Percentiles rank a stretch among this genome's conserved stretches.
Conservation (phyloP, 2,329 filamentous ascomycete species). For the Clonostachys sp. region DNA sequence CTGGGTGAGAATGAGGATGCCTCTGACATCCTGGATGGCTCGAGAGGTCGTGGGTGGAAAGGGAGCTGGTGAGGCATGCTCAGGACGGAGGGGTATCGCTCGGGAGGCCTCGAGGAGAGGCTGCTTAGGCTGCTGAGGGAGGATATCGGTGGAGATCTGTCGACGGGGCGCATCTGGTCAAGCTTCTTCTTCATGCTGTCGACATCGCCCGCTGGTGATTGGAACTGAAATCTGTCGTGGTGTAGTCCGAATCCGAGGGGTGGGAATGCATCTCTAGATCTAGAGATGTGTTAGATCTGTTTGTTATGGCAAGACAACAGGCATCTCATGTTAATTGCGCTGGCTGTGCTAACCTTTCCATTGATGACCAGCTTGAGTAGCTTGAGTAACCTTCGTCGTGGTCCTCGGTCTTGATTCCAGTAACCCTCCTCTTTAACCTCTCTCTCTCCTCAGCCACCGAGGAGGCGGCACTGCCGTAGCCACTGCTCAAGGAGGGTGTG, state of each 20-base stretch:
- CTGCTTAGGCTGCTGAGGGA: conserved; percentile 32
- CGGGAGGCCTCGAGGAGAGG: conserved; percentile 3
- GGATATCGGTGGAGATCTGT: conserved; percentile 36
- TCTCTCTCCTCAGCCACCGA: conserved; percentile 25
- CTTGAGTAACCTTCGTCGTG: conserved; percentile 39
- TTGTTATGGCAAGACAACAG: not conserved
- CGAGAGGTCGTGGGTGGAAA: conserved; percentile 33
- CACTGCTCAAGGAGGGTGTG: conserved; percentile 16
- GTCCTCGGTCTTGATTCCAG: conserved; percentile 12
- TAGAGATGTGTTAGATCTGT: conserved; percentile 8
- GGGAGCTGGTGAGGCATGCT: conserved; percentile 39
- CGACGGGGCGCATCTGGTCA: conserved; percentile 38
- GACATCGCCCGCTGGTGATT: conserved; percentile 32
- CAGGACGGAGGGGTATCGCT: conserved; percentile 29
- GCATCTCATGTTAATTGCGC: conserved; percentile 4
- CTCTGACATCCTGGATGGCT: conserved; percentile 42
- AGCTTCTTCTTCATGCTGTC: conserved; percentile 54
- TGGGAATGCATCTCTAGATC: conserved; percentile 35
- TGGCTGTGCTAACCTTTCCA: conserved; percentile 23
- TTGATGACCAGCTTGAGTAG: conserved; percentile 34
- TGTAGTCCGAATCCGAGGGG: conserved; percentile 39
- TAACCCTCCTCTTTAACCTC: conserved; percentile 20
- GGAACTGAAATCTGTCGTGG: conserved; percentile 44
- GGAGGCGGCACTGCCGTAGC: conserved; percentile 33
- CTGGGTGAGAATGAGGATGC: conserved; percentile 31